These are phyloP conservation scores for Vachellia collinsii DNA, from an alignment of 306 rosid species.

Conservation along the genomic window DNA sequence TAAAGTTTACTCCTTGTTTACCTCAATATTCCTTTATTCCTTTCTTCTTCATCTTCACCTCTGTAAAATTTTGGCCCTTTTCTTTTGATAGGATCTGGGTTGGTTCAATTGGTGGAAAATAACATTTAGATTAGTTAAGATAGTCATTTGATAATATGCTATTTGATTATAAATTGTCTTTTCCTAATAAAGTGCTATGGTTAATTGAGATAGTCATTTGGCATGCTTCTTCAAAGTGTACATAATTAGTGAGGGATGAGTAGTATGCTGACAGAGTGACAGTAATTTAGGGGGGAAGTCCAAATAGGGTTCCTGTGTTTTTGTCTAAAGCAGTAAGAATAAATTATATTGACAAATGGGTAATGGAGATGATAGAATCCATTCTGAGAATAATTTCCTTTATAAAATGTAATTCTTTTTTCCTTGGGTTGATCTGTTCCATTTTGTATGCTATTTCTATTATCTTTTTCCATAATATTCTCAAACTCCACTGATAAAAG, in stretches of 20 bases:
- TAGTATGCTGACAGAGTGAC: not conserved
- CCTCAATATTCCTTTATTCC: not conserved
- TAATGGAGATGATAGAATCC: conserved; percentile 38
- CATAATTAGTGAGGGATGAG: not conserved
- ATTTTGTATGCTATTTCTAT: conserved; percentile 36
- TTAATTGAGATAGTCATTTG: too few relatives aligned
- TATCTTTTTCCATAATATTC: conserved; percentile 7
- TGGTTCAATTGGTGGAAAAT: not conserved
- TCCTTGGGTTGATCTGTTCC: conserved; percentile 48
- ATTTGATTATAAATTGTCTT: not conserved
- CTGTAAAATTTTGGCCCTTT: not conserved
- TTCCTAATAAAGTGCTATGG: not conserved
- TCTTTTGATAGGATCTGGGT: too few relatives aligned
- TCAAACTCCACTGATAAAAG: conserved; percentile 14
- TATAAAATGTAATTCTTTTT: conserved; percentile 24
- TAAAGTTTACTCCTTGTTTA: not conserved
- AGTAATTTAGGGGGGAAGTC: not conserved
- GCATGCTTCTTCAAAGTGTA: not conserved
- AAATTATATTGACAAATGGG: conserved; percentile 34
- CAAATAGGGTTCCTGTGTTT: conserved; percentile 24
- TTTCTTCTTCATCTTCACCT: not conserved
- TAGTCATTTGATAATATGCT: not conserved
- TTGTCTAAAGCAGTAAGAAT: conserved; percentile 41
- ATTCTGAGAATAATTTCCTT: conserved; percentile 41
- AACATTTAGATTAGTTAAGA: not conserved